Percentiles rank a stretch among this genome's conserved stretches.
These are phyloP conservation scores for Cryptosporidium xiaoi DNA, from an alignment of 169 alveolate genomes.

Conservation along the genomic window DNA sequence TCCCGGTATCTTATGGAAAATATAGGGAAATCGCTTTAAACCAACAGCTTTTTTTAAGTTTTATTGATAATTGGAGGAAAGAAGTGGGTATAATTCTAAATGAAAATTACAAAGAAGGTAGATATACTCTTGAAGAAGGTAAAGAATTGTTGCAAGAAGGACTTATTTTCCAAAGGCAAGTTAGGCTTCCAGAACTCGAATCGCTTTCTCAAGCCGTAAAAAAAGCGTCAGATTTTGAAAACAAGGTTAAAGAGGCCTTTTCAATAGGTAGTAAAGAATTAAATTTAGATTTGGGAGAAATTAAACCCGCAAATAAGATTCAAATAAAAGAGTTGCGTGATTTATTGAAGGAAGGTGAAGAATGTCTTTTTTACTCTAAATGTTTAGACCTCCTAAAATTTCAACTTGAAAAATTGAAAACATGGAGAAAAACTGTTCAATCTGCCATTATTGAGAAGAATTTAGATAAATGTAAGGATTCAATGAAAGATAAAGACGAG, in stretches of 20 bases:
- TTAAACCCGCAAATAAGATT: constrained; percentile 4
- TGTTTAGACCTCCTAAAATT: constrained; percentile 16
- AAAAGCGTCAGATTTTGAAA: constrained; percentile 15
- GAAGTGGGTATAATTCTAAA: constrained; percentile 31
- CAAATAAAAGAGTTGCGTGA: constrained; percentile 27
- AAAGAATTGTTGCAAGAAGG: constrained; percentile 45
- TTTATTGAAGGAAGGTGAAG: constrained; percentile 47
- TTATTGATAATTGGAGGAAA: constrained; percentile 48
- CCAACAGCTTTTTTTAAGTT: constrained; percentile 25
- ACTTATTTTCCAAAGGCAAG: background rate
- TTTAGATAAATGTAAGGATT: constrained; percentile 69
- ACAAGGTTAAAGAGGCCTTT: constrained; percentile 20
- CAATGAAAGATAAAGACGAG: constrained; percentile 59
- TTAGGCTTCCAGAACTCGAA: constrained; percentile 60
- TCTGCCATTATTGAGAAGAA: constrained; percentile 65
- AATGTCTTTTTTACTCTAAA: constrained; percentile 14
- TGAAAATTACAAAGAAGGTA: constrained; percentile 20
- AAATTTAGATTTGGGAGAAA: background rate
- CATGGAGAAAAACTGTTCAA: constrained; percentile 62
- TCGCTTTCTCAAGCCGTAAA: constrained; percentile 4
- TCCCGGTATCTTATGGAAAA: constrained; percentile 47
- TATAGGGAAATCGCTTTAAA: constrained; percentile 24
- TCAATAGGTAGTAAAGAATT: background rate
- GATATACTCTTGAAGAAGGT: constrained; percentile 41
- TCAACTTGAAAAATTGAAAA: constrained; percentile 43